Conservation (phyloP, 257 asterid genomes). For the Salvia rosmarinus region DNA sequence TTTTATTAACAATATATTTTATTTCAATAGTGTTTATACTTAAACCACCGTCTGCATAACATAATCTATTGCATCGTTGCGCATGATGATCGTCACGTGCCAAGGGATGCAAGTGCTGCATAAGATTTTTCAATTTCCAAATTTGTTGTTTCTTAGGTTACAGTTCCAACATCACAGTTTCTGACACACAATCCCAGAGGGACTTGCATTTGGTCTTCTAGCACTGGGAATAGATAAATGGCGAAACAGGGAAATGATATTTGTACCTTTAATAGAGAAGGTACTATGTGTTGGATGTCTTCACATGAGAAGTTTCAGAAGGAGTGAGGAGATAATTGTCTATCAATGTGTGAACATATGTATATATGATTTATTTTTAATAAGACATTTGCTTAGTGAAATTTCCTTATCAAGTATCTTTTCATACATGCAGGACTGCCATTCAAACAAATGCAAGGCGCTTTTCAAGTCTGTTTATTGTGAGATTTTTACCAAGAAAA, state of each 20-base stretch:
- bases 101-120: too few relatives aligned
- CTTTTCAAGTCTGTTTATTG: conserved; percentile 72
- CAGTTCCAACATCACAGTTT: too few relatives aligned
- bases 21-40: too few relatives aligned
- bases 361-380: background rate
- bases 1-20: too few relatives aligned
- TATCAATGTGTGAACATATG: background rate
- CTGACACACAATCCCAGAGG: background rate
- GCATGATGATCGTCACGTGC: too few relatives aligned
- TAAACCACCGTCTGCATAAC: too few relatives aligned
- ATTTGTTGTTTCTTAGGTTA: background rate
- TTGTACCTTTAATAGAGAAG: background rate
- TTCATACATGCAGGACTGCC: conserved; percentile 68
- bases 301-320: background rate
- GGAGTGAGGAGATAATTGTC: background rate
- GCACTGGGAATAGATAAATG: background rate
- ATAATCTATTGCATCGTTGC: too few relatives aligned
- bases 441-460: conserved; percentile 79
- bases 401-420: conserved; percentile 29
- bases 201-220: background rate
- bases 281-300: background rate
- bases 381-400: background rate
- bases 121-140: background rate
- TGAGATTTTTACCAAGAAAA: conserved; percentile 34
- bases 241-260: too few relatives aligned